These are phyloP conservation scores for Zalaria obscura DNA, from an alignment of 2,329 filamentous ascomycete genomes.

Conservation along the genomic window DNA sequence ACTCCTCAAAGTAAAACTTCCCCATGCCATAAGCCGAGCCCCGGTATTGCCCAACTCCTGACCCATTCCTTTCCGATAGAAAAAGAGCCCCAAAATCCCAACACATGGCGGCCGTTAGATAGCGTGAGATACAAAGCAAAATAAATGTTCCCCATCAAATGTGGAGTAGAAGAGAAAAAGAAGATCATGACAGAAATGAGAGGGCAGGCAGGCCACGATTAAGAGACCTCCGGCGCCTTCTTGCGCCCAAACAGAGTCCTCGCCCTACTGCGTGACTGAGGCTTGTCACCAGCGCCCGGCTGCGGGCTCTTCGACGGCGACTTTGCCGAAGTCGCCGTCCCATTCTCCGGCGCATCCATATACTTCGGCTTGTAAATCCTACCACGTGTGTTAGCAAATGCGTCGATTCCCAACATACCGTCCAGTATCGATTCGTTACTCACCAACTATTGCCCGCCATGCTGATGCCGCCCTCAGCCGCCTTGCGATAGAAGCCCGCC, in stretches of 20 bases:
- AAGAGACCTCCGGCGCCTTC: conserved; percentile 2
- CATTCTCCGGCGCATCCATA: conserved; percentile 38
- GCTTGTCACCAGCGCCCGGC: neutral
- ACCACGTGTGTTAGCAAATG: neutral
- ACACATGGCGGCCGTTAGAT: too few species aligned
- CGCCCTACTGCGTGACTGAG: neutral
- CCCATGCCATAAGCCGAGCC: too few species aligned
- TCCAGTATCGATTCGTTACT: conserved; percentile 21
- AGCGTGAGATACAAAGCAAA: too few species aligned
- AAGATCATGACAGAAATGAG: too few species aligned
- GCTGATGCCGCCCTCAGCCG: conserved; percentile 84
- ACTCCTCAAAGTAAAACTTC: too few species aligned
- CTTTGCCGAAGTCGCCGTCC: conserved; percentile 1
- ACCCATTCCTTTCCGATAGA: too few species aligned
- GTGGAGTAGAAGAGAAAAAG: too few species aligned
- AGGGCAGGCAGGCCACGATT: neutral
- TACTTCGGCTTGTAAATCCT: conserved; percentile 99
- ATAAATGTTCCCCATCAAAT: too few species aligned
- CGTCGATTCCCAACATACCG: too few species aligned
- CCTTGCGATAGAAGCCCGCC: conserved; percentile 77
- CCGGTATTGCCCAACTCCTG: too few species aligned
- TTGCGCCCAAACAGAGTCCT: conserved; percentile 8
- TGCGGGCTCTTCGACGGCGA: conserved; percentile 1
- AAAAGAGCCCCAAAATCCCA: too few species aligned
- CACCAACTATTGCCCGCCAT: conserved; percentile 99